Base-by-base conservation (phyloP, 78 protist species). In the Chrysochromulina tobinii region DNA sequence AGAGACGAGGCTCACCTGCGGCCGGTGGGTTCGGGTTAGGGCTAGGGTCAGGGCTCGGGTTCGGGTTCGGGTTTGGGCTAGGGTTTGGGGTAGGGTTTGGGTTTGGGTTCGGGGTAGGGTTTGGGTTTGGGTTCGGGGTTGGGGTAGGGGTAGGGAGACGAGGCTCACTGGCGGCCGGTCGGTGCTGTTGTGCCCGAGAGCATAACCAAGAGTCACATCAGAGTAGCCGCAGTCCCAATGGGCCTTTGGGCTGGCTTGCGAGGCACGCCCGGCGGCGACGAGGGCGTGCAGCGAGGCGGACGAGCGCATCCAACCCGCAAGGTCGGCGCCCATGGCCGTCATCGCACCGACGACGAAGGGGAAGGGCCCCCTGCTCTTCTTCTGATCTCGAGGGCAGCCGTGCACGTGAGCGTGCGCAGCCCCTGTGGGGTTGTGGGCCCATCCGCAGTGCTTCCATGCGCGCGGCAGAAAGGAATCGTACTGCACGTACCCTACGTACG, bases 191-290 rank as follows among this genome's bases (percentile, higher is more conserved):
- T 59, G n/a, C n/a, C 5, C n/a, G 50, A 5, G 51, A 69, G 79
- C 17, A 17, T 69, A 69, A 51, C 79, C 79, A 3, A 69, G 79
- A 11, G 79, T 69, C 25, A 69, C 79, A 51, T 69, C 79, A 5
- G 79, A 69, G 79, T 69, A 69, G 38, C 79, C 79, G 79, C 79
- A 69, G 79, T 69, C 79, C 79, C 50, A 69, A 9, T n/a, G 79
- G 12, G 8, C 6, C 25, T 64, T 15, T 11, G 12, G 20, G 25
- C 23, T 21, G 7, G 7, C 27, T 21, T 15, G 69, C 20, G 25
- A 64, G 69, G 69, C 79, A 11, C 79, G 79, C 38, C 79, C 79
- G 2, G 4, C 17, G n/a, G 8, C 53, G 25, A 69, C 79, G 79
- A 69, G 20, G 79, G 3, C 50, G 23, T 5, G 15, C 55, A 69